These are phyloP conservation scores for Herpetospermum pedunculosum DNA, from an alignment of 306 rosid species.

Conservation along the genomic window DNA sequence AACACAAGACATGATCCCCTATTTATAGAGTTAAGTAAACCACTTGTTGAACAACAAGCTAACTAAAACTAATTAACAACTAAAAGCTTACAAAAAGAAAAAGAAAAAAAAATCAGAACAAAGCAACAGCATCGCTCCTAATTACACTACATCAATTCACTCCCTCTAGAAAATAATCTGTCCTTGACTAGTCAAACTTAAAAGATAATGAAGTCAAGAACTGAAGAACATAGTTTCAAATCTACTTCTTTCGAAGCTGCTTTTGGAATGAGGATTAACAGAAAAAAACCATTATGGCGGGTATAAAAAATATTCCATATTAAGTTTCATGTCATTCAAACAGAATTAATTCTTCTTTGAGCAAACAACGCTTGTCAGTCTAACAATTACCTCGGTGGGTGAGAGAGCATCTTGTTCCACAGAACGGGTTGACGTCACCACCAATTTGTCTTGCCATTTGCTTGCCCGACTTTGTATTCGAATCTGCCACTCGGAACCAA, in stretches of 20 bases:
- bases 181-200: not conserved
- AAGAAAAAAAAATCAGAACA: not conserved
- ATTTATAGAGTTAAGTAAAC: not conserved
- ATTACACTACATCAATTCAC: not conserved
- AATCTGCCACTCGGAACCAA: conserved; percentile 82
- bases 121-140: not conserved
- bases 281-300: too few relatives aligned
- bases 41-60: not conserved
- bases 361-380: not conserved
- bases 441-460: conserved; percentile 85
- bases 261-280: too few relatives aligned
- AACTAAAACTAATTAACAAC: not conserved
- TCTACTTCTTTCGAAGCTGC: too few relatives aligned
- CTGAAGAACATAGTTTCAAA: too few relatives aligned
- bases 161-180: not conserved
- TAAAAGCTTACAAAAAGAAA: too few relatives aligned
- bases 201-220: too few relatives aligned
- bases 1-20: not conserved
- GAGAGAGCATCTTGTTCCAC: conserved; percentile 76
- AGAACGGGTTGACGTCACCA: conserved; percentile 81
- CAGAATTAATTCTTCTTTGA: too few relatives aligned
- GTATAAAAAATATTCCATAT: too few relatives aligned
- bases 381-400: conserved; percentile 56
- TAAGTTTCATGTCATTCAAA: too few relatives aligned
- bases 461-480: conserved; percentile 78